Percentiles rank a stretch among this genome's conserved stretches.
Conservation (phyloP, 306 rosid genomes). For the Styphnolobium japonicum region DNA sequence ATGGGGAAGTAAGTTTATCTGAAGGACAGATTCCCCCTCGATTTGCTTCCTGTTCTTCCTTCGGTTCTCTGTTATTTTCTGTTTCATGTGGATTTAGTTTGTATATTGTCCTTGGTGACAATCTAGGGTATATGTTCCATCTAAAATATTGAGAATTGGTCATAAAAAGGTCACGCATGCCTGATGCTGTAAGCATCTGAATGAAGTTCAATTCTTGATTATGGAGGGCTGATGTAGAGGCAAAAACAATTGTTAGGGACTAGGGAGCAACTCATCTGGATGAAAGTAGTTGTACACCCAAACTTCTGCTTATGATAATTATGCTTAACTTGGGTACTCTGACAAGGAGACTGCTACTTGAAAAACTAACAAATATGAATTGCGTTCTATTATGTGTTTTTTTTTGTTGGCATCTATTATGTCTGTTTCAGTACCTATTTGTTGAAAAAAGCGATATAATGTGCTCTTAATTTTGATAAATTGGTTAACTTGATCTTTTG, state of each 20-base stretch:
- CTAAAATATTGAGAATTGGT: slow-evolving; percentile 2
- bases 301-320: slow-evolving; percentile 9
- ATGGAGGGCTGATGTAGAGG: slow-evolving; percentile 2
- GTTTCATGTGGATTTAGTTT: background rate
- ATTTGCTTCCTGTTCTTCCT: background rate
- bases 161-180: background rate
- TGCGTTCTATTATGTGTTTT: background rate
- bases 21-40: background rate
- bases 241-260: background rate
- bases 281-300: slow-evolving; percentile 22
- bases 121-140: background rate
- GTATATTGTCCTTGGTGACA: background rate
- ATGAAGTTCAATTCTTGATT: background rate
- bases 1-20: slow-evolving; percentile 78
- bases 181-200: background rate
- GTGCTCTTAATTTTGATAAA: slow-evolving; percentile 1
- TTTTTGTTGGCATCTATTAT: background rate
- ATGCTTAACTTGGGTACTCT: background rate
- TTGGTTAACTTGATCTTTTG: background rate
- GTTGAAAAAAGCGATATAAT: background rate
- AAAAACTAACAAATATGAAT: slow-evolving; percentile 2
- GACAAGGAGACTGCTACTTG: slow-evolving; percentile 12
- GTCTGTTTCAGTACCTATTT: background rate
- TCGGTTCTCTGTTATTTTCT: slow-evolving; percentile 6
- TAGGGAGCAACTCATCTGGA: background rate